phyloP scores from a whole-genome alignment of 495 filamentous ascomycete species.

The Hyaloscypha hepaticicola region DNA sequence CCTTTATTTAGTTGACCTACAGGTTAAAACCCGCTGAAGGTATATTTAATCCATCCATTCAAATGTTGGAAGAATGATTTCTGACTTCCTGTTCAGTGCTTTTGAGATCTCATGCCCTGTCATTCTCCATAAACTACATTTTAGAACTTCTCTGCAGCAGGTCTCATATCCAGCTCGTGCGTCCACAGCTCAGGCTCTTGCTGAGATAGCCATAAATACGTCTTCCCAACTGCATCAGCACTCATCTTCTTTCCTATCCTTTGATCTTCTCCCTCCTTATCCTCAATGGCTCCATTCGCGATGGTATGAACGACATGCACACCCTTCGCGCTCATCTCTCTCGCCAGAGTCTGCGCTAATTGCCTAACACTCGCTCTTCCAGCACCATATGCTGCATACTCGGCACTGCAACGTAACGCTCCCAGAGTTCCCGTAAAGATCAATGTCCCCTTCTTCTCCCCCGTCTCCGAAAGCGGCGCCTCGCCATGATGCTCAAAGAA shows the following conservation, averaged over 20 bases:
- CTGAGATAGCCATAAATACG: constrained; percentile 45
- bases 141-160: constrained; percentile 46
- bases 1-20: no score
- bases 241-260: constrained; percentile 44
- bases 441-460: constrained; percentile 46
- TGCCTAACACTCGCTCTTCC: constrained; percentile 42
- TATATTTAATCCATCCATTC: no score
- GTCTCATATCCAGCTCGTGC: constrained; percentile 46
- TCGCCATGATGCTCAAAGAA: constrained; percentile 46
- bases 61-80: neutral
- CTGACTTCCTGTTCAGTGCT: neutral
- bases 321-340: constrained; percentile 46
- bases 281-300: constrained; percentile 45
- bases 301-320: constrained; percentile 50
- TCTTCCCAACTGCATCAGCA: constrained; percentile 47
- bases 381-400: constrained; percentile 48
- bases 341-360: constrained; percentile 45
- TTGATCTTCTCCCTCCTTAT: constrained; percentile 43
- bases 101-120: neutral
- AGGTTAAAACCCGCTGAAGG: no score
- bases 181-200: constrained; percentile 43
- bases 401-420: constrained; percentile 42
- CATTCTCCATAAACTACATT: neutral
- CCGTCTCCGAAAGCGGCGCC: constrained; percentile 34
- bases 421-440: constrained; percentile 51